Evolutionary conservation across 106 monocot species (phyloP).

Genomic region (Platanthera zijinensis): DNA sequence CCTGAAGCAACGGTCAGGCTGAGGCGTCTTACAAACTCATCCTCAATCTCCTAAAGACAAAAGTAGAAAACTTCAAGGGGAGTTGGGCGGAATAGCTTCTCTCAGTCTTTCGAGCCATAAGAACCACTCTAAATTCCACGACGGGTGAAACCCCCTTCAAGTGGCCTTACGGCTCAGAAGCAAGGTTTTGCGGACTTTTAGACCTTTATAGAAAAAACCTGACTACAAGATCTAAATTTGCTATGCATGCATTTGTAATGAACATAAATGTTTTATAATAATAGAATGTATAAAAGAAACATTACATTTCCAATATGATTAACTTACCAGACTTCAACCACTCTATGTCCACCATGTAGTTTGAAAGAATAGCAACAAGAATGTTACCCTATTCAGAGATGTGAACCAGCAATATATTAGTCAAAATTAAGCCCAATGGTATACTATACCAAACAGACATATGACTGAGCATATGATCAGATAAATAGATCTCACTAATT

Average conservation of each 20-base stretch:
- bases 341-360: conserved; percentile 98
- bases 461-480: neutral
- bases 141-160: no score
- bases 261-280: neutral
- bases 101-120: no score
- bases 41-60: no score
- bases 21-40: no score
- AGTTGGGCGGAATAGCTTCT: no score
- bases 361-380: conserved; percentile 83
- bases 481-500: neutral
- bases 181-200: no score
- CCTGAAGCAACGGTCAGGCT: no score
- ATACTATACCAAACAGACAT: neutral
- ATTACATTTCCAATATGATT: neutral
- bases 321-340: conserved; percentile 79
- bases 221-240: neutral
- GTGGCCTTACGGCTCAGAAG: no score
- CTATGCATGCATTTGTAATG: neutral
- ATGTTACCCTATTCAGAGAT: conserved; percentile 59
- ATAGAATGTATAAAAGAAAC: neutral
- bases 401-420: conserved; percentile 1
- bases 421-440: neutral
- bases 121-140: no score
- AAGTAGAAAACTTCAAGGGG: no score
- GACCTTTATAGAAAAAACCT: neutral